Evolutionary conservation across 148 eudicot genomes (phyloP), one percentile per base, ranked within the genome.

Genomic region (Vaccinium macrocarpon): DNA sequence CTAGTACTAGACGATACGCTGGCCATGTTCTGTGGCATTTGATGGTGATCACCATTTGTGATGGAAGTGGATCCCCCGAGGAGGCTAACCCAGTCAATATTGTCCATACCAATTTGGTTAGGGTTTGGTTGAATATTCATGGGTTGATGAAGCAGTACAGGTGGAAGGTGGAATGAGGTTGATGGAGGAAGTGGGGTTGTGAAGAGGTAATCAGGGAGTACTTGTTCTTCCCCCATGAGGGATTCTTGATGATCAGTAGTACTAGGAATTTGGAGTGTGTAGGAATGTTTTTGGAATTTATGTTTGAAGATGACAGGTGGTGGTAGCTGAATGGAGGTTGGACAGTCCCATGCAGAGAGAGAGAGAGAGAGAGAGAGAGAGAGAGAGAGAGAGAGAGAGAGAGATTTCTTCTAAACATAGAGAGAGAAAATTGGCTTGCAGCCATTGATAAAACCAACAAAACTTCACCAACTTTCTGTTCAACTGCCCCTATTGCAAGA

Each of bases 381-480:
- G 80, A 76, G 86, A 72, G 79, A 82, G 55, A 51, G 85, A 79
- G 56, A 70, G 73, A 84, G 78, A 78, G 86, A 75, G 81, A 83
- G 73, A 68, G 86, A 81, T 84, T 85, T 84, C 86, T 83, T 76
- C 27, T 57, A 15, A 85, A 66, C 76, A 76, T 59, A 73, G 73
- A 82, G 84, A 80, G 86, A 80, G 62, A 74, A 38, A 59, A 16
- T 38, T 85, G 85, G 81, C 90, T 91, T 89, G 92, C 77, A 77
- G 18, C 74, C 53, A 62, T 85, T 74, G 84, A 84, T 83, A 85
- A 88, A 88, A 90, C 97, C 97, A 95, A 91, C 98, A 82, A 91
- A 74, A 90, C 38, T 73, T 87, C 87, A 93, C 92, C 96, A 86
- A 92, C 88, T 91, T 90, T 90, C 89, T 87, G 98, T 91, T 95